These are phyloP conservation scores for Wallacemonas collosoma DNA, from an alignment of 208 protist species.

Conservation along the genomic window DNA sequence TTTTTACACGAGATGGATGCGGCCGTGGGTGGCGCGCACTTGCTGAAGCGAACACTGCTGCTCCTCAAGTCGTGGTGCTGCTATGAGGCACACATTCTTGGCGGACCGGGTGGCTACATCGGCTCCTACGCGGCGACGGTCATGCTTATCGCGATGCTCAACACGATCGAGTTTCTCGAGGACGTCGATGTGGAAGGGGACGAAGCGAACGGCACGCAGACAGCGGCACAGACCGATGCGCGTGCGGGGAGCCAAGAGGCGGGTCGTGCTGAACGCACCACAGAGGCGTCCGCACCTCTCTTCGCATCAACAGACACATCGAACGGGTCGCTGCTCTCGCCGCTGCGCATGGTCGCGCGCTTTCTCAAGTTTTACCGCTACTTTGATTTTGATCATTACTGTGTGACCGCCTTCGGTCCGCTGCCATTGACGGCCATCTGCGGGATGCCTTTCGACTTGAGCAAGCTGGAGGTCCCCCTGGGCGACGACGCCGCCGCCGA, in stretches of 20 bases:
- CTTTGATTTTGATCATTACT: conserved; percentile 84
- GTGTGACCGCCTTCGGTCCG: conserved; percentile 79
- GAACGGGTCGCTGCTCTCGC: conserved; percentile 28
- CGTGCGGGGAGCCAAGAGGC: neutral
- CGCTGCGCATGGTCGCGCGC: conserved; percentile 63
- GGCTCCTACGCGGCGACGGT: conserved; percentile 90
- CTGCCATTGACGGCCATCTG: conserved; percentile 62
- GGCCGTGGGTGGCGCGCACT: conserved; percentile 71
- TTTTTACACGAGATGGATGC: conserved; percentile 91
- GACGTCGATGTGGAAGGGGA: conserved; percentile 38
- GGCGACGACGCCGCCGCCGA: conserved; percentile 15
- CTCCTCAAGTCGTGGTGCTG: conserved; percentile 91
- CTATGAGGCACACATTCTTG: conserved; percentile 92
- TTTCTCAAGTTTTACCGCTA: conserved; percentile 83
- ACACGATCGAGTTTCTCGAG: conserved; percentile 87
- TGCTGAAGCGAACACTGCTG: conserved; percentile 91
- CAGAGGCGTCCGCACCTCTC: neutral
- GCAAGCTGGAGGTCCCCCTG: conserved; percentile 55
- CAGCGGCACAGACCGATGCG: neutral
- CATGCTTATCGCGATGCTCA: conserved; percentile 91
- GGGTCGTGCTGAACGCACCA: neutral
- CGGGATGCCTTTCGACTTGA: conserved; percentile 52
- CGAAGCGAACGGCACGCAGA: neutral
- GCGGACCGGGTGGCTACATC: conserved; percentile 87
- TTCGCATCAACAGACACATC: conserved; percentile 2